phyloP scores from a whole-genome alignment of 257 asterid species.

The Capsicum pubescens region DNA sequence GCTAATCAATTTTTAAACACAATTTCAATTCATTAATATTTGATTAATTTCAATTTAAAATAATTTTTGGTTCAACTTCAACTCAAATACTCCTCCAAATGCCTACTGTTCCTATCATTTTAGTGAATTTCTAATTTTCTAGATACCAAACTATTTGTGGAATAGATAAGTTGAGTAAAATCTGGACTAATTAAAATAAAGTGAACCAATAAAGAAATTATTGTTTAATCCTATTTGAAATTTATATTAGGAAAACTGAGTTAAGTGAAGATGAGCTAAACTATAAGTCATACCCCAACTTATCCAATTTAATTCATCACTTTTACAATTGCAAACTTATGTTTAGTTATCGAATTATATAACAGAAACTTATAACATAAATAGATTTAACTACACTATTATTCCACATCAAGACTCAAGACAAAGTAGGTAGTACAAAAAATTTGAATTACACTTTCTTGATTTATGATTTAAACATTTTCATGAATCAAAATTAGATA shows the following conservation, averaged over 20 bases:
- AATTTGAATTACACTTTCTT: too few species aligned
- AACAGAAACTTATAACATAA: too few species aligned
- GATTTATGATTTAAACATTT: too few species aligned
- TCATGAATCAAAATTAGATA: too few species aligned
- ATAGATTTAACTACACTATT: too few species aligned
- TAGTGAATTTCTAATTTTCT: not conserved
- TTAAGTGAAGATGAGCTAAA: not conserved
- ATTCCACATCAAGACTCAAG: too few species aligned
- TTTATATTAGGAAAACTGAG: too few species aligned
- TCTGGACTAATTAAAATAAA: too few species aligned
- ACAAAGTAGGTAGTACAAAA: too few species aligned
- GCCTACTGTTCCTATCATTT: not conserved
- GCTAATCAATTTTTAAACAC: not conserved
- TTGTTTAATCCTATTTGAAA: too few species aligned
- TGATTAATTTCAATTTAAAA: not conserved
- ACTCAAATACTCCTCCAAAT: not conserved
- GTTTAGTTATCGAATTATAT: too few species aligned
- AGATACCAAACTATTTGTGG: not conserved
- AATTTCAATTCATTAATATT: not conserved
- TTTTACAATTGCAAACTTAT: not conserved
- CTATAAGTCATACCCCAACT: not conserved
- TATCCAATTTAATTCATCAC: not conserved
- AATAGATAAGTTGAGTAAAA: too few species aligned
- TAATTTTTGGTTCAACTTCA: not conserved
- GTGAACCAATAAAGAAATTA: not conserved